Percentiles rank a stretch among this genome's conserved stretches.
Evolutionary conservation across 2,329 filamentous ascomycete genomes (phyloP).

Genomic region (Colletotrichum somersetense): DNA sequence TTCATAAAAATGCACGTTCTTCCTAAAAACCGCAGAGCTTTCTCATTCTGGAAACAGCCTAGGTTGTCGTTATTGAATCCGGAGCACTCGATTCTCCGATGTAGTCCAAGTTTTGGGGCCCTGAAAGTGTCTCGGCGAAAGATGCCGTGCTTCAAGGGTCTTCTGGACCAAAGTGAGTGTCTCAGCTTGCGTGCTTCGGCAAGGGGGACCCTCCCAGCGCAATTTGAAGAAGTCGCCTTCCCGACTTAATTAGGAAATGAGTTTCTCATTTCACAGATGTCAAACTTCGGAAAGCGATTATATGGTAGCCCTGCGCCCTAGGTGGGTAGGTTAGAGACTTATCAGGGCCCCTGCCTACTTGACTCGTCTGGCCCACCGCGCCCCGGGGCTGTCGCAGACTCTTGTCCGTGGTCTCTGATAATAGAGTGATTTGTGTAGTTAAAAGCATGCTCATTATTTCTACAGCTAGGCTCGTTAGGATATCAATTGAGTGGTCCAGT

Average conservation of each 20-base stretch:
- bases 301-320: background rate
- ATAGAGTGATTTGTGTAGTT: background rate
- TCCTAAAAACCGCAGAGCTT: background rate
- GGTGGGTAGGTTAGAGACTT: background rate
- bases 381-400: background rate
- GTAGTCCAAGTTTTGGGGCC: no score
- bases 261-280: background rate
- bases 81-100: background rate
- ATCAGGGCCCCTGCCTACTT: background rate
- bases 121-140: background rate
- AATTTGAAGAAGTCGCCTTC: background rate
- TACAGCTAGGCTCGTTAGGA: background rate
- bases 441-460: background rate
- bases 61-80: no score
- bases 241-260: no score
- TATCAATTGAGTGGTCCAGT: background rate
- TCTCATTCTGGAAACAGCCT: background rate
- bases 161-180: background rate
- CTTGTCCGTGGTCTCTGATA: background rate
- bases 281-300: no score
- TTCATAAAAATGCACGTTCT: no score
- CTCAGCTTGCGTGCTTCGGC: conserved; percentile 11
- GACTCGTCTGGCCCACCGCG: background rate
- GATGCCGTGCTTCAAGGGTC: no score
- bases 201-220: background rate